Percentiles rank a stretch among this genome's conserved stretches.
These are phyloP conservation scores for Apiospora arundinis DNA, from an alignment of 2,329 filamentous ascomycete genomes.

Conservation along the genomic window DNA sequence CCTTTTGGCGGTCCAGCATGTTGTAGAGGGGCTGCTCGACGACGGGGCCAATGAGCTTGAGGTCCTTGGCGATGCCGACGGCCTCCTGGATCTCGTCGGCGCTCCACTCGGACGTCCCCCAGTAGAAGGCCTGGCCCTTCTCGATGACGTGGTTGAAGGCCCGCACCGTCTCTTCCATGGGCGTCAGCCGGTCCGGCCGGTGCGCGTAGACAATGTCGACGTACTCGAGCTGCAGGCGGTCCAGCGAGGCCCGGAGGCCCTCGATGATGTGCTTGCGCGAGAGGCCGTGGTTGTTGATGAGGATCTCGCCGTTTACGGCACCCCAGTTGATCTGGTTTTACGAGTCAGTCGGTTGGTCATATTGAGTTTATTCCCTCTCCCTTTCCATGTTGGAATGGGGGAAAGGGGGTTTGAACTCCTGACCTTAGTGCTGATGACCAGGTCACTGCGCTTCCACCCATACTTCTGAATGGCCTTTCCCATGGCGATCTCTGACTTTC, in stretches of 20 bases:
- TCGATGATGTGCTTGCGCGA: conserved; percentile 75
- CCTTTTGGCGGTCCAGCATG: conserved; percentile 64
- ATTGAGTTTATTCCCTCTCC: background rate
- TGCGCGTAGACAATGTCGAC: conserved; percentile 75
- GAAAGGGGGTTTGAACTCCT: conserved; percentile 1
- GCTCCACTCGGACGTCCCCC: conserved; percentile 73
- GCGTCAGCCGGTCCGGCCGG: conserved; percentile 69
- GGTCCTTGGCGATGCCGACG: conserved; percentile 64
- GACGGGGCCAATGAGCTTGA: conserved; percentile 66
- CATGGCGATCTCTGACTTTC: conserved; percentile 69
- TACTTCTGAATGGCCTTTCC: conserved; percentile 65
- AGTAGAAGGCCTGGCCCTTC: conserved; percentile 70
- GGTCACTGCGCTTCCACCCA: conserved; percentile 66
- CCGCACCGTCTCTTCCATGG: conserved; percentile 74
- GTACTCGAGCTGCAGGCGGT: conserved; percentile 63
- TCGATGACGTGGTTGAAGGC: conserved; percentile 75
- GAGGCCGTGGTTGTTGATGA: conserved; percentile 71
- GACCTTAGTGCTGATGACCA: conserved; percentile 67
- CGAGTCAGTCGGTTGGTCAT: background rate
- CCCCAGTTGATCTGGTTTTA: conserved; percentile 68
- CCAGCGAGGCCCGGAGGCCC: conserved; percentile 64
- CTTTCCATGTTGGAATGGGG: background rate
- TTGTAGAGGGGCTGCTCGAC: conserved; percentile 74
- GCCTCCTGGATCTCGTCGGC: conserved; percentile 70
- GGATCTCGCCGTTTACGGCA: conserved; percentile 62